Percentiles rank a stretch among this genome's conserved stretches.
phyloP scores from a whole-genome alignment of 2,329 filamentous ascomycete genomes.

The Pseudofabraea citricarpa region DNA sequence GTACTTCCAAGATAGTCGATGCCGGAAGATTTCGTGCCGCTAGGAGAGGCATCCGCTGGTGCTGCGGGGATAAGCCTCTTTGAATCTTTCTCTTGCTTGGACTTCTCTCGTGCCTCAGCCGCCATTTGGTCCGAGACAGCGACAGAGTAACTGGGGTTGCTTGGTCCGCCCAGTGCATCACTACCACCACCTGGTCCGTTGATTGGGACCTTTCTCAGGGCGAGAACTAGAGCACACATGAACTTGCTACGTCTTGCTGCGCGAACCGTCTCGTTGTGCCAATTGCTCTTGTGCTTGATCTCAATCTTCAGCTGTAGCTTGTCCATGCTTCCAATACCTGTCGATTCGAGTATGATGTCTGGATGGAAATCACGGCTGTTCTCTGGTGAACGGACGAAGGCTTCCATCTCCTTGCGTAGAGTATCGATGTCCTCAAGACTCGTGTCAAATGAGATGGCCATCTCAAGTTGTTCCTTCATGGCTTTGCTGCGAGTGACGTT shows the following conservation, averaged over 20 bases:
- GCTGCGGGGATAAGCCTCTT: slow-evolving; percentile 56
- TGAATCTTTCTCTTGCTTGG: slow-evolving; percentile 56
- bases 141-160: slow-evolving; percentile 79
- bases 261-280: slow-evolving; percentile 81
- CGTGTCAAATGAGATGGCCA: slow-evolving; percentile 83
- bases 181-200: slow-evolving; percentile 71
- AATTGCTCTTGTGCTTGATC: slow-evolving; percentile 90
- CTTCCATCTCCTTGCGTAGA: slow-evolving; percentile 77
- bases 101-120: slow-evolving; percentile 54
- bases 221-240: slow-evolving; percentile 86
- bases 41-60: neutral
- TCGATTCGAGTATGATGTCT: slow-evolving; percentile 73
- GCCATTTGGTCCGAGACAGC: slow-evolving; percentile 67
- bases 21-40: neutral
- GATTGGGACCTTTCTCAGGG: slow-evolving; percentile 83
- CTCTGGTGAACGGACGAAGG: slow-evolving; percentile 76
- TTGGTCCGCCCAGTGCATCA: slow-evolving; percentile 56
- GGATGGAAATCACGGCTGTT: slow-evolving; percentile 89
- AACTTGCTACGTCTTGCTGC: slow-evolving; percentile 86
- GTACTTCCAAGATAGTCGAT: slow-evolving; percentile 13
- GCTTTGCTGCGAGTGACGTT: slow-evolving; percentile 87
- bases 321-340: slow-evolving; percentile 77
- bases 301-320: slow-evolving; percentile 80
- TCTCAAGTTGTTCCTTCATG: slow-evolving; percentile 76
- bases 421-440: slow-evolving; percentile 85